Conservation (phyloP, 2,329 filamentous ascomycete genomes). For the Raffaelea arxii region DNA sequence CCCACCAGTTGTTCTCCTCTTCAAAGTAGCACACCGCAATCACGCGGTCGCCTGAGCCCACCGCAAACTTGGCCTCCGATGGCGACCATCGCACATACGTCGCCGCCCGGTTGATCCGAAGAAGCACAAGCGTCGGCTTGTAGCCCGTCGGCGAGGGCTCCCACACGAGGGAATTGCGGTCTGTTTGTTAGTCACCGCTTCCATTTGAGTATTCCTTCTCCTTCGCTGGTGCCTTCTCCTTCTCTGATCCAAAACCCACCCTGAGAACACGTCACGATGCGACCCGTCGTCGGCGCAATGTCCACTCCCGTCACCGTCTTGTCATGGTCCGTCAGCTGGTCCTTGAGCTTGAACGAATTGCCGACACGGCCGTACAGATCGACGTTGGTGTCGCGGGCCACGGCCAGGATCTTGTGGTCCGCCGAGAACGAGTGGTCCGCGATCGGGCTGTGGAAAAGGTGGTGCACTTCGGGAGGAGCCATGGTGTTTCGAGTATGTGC, state of each 20-base stretch:
- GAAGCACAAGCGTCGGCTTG: slow-evolving; percentile 93
- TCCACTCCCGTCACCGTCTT: slow-evolving; percentile 95
- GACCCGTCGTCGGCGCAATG: slow-evolving; percentile 80
- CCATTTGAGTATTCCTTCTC: no score
- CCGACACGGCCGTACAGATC: slow-evolving; percentile 75
- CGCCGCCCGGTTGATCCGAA: slow-evolving; percentile 92
- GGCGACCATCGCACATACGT: slow-evolving; percentile 97
- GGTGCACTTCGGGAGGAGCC: slow-evolving; percentile 83
- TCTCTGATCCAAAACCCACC: slow-evolving; percentile 46
- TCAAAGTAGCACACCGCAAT: slow-evolving; percentile 99
- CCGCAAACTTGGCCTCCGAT: slow-evolving; percentile 93
- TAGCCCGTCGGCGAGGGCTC: slow-evolving; percentile 86
- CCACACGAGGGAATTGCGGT: slow-evolving; percentile 97
- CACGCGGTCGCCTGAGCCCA: slow-evolving; percentile 88
- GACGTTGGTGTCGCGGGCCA: slow-evolving; percentile 80
- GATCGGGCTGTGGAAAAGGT: slow-evolving; percentile 93
- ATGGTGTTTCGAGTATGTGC: slow-evolving; percentile 38
- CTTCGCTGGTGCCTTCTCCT: no score
- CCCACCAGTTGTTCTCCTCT: slow-evolving; percentile 99
- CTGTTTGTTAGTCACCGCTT: slow-evolving; percentile 43
- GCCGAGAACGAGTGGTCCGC: slow-evolving; percentile 97
- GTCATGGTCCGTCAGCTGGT: slow-evolving; percentile 93
- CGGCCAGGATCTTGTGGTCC: slow-evolving; percentile 78
- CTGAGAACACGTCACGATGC: slow-evolving; percentile 96
- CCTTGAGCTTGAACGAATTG: slow-evolving; percentile 69